phyloP scores from a whole-genome alignment of 2,329 filamentous ascomycete genomes.

The Helminthosporium solani region DNA sequence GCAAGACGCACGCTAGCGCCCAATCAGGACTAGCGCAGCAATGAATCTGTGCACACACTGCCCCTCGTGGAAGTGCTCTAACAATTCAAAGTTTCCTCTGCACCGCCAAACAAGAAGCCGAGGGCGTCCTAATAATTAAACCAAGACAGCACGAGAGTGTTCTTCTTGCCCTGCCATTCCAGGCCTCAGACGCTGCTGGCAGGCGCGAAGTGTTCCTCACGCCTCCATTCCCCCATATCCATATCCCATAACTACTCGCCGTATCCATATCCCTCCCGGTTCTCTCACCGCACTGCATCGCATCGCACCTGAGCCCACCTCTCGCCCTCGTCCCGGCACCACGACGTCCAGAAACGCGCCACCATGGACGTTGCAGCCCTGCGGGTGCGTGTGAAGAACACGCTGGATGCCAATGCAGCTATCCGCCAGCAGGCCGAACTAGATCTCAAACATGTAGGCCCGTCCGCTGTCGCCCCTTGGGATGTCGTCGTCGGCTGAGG shows the following conservation, averaged over 20 bases:
- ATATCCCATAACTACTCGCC: too few species aligned
- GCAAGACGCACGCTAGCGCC: neutral
- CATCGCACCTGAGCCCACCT: conserved; percentile 7
- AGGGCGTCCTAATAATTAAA: conserved; percentile 6
- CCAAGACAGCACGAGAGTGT: too few species aligned
- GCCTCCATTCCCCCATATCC: too few species aligned
- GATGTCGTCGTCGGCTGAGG: conserved; percentile 1
- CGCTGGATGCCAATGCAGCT: conserved; percentile 72
- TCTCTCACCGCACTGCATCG: conserved; percentile 12
- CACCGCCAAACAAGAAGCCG: conserved; percentile 9
- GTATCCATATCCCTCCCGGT: neutral
- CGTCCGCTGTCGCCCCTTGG: conserved; percentile 7
- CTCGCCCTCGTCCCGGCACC: conserved; percentile 8
- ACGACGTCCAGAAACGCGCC: conserved; percentile 12
- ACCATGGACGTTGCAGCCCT: conserved; percentile 74
- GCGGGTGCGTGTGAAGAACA: conserved; percentile 74
- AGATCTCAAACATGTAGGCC: conserved; percentile 75
- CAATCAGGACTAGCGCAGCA: neutral
- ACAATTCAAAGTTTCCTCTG: conserved; percentile 3
- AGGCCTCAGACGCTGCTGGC: neutral
- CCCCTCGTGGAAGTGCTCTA: conserved; percentile 6
- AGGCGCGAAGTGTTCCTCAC: conserved; percentile 3
- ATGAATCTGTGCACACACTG: conserved; percentile 4
- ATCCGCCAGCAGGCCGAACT: conserved; percentile 74
- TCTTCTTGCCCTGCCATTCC: too few species aligned